These are phyloP conservation scores for Melampsora americana DNA, from an alignment of 1,284 basidiomycete genomes.

Conservation along the genomic window DNA sequence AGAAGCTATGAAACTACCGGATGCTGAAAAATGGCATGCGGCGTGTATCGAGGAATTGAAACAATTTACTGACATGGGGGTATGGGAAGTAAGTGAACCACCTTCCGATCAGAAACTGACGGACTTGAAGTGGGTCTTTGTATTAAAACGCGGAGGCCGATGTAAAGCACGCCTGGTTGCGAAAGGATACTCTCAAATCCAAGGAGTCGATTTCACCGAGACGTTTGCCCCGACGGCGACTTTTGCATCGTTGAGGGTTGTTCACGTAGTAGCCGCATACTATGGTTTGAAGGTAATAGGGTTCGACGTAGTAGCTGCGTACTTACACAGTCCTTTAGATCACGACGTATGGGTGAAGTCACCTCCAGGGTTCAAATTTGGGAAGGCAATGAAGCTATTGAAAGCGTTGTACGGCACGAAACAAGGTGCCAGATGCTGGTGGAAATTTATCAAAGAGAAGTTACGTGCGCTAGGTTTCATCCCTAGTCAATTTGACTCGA, in stretches of 20 bases:
- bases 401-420: too few relatives aligned
- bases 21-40: background rate
- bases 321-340: too few relatives aligned
- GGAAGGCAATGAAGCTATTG: too few relatives aligned
- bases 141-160: background rate
- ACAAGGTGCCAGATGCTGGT: too few relatives aligned
- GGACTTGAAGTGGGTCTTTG: slow-evolving; percentile 1
- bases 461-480: background rate
- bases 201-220: background rate
- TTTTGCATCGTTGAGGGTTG: background rate
- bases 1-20: background rate
- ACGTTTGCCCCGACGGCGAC: background rate
- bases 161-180: background rate
- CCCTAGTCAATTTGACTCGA: background rate
- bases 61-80: background rate
- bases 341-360: too few relatives aligned
- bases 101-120: background rate
- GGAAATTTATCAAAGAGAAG: too few relatives aligned
- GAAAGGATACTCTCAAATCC: background rate
- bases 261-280: background rate
- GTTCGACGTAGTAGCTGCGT: slow-evolving; percentile 7
- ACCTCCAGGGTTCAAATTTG: too few relatives aligned
- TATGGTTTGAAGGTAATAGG: slow-evolving; percentile 11
- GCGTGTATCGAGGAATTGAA: slow-evolving; percentile 15
- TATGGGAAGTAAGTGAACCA: slow-evolving; percentile 1